Percentiles rank a stretch among this genome's conserved stretches.
Conservation (phyloP, 345 rosid species). For the Rhodamnia argentea region DNA sequence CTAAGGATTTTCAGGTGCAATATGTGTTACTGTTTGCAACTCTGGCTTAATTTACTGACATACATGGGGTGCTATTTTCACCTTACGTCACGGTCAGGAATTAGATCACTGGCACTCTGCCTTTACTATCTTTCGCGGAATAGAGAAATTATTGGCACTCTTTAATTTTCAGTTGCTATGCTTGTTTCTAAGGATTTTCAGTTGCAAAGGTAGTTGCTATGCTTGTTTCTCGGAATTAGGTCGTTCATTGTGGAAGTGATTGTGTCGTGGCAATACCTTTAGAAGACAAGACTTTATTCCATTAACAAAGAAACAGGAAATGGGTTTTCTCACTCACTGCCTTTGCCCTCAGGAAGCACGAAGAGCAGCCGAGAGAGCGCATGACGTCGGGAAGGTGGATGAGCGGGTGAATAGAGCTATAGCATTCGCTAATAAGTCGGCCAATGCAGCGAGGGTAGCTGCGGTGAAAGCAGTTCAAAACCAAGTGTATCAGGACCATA, state of each 20-base stretch:
- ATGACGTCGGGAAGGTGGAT: slow-evolving; percentile 37
- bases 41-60: not conserved
- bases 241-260: not conserved
- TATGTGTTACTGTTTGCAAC: not conserved
- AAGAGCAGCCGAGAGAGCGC: slow-evolving; percentile 52
- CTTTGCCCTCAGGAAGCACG: slow-evolving; percentile 51
- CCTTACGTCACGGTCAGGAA: not conserved
- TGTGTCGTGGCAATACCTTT: not conserved
- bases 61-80: not conserved
- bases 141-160: not conserved
- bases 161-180: not conserved
- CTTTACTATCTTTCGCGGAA: not conserved
- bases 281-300: not conserved
- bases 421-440: slow-evolving; percentile 65
- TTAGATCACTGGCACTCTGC: not conserved
- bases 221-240: not conserved
- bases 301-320: not conserved
- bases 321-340: not conserved
- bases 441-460: slow-evolving; percentile 81
- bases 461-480: slow-evolving; percentile 71
- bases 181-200: not conserved
- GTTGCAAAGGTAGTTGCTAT: not conserved
- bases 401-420: slow-evolving; percentile 62
- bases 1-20: not conserved
- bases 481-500: slow-evolving; percentile 22